A percentile compares a stretch with the other conserved stretches of the same genome.
phyloP scores from a whole-genome alignment of 352 stramenopile genomes.

The Phytophthora boehmeriae region DNA sequence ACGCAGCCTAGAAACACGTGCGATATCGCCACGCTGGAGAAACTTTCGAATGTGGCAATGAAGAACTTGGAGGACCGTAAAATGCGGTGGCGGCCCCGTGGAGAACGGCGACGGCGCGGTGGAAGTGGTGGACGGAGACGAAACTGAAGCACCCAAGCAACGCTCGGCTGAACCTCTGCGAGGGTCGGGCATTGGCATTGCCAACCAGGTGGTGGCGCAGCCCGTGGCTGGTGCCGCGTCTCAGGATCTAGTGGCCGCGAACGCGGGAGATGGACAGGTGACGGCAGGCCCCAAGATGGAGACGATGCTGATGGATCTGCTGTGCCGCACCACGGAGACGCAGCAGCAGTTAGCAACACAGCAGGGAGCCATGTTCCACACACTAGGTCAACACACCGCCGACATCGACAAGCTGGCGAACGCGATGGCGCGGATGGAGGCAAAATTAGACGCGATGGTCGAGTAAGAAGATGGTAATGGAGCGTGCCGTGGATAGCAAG shows the following conservation, averaged over 20 bases:
- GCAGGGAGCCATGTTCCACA: slow-evolving; percentile 91
- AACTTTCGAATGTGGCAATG: slow-evolving; percentile 90
- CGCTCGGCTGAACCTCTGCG: slow-evolving; percentile 46
- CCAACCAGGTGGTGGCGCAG: slow-evolving; percentile 78
- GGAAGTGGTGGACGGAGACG: slow-evolving; percentile 32
- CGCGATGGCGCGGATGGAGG: slow-evolving; percentile 89
- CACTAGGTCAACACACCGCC: slow-evolving; percentile 88
- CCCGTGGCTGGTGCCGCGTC: slow-evolving; percentile 48
- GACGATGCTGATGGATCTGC: slow-evolving; percentile 90
- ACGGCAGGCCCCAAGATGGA: slow-evolving; percentile 89
- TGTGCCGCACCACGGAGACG: slow-evolving; percentile 88
- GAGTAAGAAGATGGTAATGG: slow-evolving; percentile 57
- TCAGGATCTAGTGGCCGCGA: slow-evolving; percentile 83
- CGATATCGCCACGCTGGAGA: slow-evolving; percentile 87
- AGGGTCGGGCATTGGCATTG: slow-evolving; percentile 74
- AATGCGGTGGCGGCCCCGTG: slow-evolving; percentile 74
- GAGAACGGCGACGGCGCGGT: slow-evolving; percentile 48
- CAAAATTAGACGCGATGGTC: slow-evolving; percentile 85
- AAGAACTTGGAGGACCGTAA: slow-evolving; percentile 92
- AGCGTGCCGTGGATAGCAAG: slow-evolving; percentile 26
- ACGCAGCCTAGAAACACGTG: slow-evolving; percentile 85
- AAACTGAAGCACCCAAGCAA: slow-evolving; percentile 34
- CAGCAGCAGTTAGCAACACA: slow-evolving; percentile 91
- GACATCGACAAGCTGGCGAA: slow-evolving; percentile 89
- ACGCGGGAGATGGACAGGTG: slow-evolving; percentile 84